phyloP scores from a whole-genome alignment of 305 asterid genomes.

The Caryopteris hybrid region DNA sequence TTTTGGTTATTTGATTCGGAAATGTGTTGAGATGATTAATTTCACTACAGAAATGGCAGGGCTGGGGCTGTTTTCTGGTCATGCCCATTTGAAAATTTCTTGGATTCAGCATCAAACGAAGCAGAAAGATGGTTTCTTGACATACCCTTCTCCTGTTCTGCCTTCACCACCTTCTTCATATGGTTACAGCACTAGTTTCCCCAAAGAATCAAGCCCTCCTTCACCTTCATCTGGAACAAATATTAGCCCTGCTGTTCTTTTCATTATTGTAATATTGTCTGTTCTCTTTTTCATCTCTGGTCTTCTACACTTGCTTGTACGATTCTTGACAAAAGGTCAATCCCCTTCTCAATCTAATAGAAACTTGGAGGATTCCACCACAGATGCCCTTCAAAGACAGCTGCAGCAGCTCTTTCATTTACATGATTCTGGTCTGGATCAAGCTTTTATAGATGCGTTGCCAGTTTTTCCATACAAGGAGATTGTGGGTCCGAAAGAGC shows the following conservation, averaged over 20 bases:
- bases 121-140: constrained; percentile 29
- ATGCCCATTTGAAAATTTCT: constrained; percentile 37
- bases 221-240: constrained; percentile 40
- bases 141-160: constrained; percentile 30
- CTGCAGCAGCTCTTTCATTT: too few species aligned
- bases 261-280: constrained; percentile 55
- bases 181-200: constrained; percentile 20
- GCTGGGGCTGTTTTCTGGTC: constrained; percentile 25
- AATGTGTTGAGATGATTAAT: constrained; percentile 24
- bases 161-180: constrained; percentile 35
- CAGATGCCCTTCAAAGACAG: constrained; percentile 55
- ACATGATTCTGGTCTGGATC: constrained; percentile 79
- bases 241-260: constrained; percentile 53
- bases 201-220: constrained; percentile 38
- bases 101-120: constrained; percentile 38
- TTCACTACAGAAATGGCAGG: constrained; percentile 29
- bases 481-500: constrained; percentile 65
- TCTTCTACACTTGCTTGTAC: constrained; percentile 59
- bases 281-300: constrained; percentile 66
- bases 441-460: constrained; percentile 64
- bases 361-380: constrained; percentile 36
- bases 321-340: constrained; percentile 45
- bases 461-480: constrained; percentile 68
- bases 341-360: constrained; percentile 36
- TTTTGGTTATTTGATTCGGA: constrained; percentile 12